Percentiles rank a stretch among this genome's conserved stretches.
Conservation (phyloP, 1,284 basidiomycete species). For the Peniophora sp. region DNA sequence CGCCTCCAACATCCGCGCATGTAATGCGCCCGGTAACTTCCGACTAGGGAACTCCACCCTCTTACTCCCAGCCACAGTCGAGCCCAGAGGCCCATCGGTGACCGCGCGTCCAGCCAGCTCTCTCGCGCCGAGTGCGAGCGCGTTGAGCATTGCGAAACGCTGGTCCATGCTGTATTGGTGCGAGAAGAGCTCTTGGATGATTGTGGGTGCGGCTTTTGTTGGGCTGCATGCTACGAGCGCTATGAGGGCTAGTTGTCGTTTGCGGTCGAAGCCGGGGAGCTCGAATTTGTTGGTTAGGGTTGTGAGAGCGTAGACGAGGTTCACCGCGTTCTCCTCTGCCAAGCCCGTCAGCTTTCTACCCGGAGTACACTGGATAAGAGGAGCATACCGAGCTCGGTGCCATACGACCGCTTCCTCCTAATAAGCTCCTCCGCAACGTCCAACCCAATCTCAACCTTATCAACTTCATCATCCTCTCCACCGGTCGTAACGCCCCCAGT, state of each 20-base stretch:
- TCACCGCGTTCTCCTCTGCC: constrained; percentile 81
- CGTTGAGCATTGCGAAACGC: constrained; percentile 78
- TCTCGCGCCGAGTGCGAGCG: constrained; percentile 77
- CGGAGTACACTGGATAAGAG: neutral
- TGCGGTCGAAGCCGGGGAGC: constrained; percentile 70
- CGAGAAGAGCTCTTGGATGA: constrained; percentile 91
- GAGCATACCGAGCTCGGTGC: constrained; percentile 71
- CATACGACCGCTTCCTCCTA: constrained; percentile 73
- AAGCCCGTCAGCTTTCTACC: constrained; percentile 1
- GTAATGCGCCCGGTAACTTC: constrained; percentile 61
- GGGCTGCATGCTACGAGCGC: constrained; percentile 81
- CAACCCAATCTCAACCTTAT: constrained; percentile 73
- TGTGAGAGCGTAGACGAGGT: constrained; percentile 69
- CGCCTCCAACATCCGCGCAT: constrained; percentile 54
- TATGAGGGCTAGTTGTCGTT: constrained; percentile 68
- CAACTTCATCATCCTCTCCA: constrained; percentile 63
- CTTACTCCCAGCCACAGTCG: constrained; percentile 22
- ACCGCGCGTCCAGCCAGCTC: constrained; percentile 73
- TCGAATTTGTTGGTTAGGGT: constrained; percentile 82
- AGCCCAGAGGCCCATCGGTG: constrained; percentile 28
- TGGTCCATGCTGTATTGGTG: constrained; percentile 86
- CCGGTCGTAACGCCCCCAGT: constrained; percentile 34
- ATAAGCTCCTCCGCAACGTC: constrained; percentile 75
- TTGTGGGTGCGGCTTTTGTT: constrained; percentile 69
- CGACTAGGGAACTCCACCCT: constrained; percentile 69